Evolutionary conservation across 345 rosid genomes (phyloP), one percentile per base, ranked within the genome.

Genomic region (Rhizophora apiculata): DNA sequence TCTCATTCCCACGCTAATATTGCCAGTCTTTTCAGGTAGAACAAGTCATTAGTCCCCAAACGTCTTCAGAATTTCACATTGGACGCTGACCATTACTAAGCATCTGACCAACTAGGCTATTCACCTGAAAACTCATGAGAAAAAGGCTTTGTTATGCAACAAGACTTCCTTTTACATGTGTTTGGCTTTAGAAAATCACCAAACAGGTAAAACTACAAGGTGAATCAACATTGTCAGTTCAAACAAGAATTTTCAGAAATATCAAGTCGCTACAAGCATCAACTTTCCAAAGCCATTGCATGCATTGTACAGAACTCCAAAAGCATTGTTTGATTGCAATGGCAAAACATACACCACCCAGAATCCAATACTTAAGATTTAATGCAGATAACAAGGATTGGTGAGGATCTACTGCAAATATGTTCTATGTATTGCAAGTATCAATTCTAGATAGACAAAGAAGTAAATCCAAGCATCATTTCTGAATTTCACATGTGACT

Each of bases 41-140:
- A 32, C 39, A 58, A 60, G 36, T 39, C n/a, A 3, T 43, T 63
- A 24, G 56, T 29, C 48, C 20, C 8, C 37, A 13, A 31, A 29
- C 5, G 32, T 3, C 24, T 0, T 5, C 24, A 53, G 49, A 2
- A 43, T 32, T 67, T 82, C 75, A 89, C 89, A 87, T 84, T 0
- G 90, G 90, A 61, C 88, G 92, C 73, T 82, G 87, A 60, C 85
- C 85, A 46, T 62, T 86, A 71, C 97, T 85, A 43, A 94, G 84
- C 86, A 94, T 87, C 81, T 91, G 98, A 43, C 97, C 98, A 5
- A 94, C 71, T 63, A 94, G 83, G 63, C 82, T 82, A 72, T 92
- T 91, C 73, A 92, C 96, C 99, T 95, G 83, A n/a, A 72, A 76
- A 73, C 30, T 43, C 52, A 9, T 6, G 32, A 37, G 8, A 68